Evolutionary conservation across 768 basidiomycete genomes (phyloP).

Genomic region (Cubamyces sp.): DNA sequence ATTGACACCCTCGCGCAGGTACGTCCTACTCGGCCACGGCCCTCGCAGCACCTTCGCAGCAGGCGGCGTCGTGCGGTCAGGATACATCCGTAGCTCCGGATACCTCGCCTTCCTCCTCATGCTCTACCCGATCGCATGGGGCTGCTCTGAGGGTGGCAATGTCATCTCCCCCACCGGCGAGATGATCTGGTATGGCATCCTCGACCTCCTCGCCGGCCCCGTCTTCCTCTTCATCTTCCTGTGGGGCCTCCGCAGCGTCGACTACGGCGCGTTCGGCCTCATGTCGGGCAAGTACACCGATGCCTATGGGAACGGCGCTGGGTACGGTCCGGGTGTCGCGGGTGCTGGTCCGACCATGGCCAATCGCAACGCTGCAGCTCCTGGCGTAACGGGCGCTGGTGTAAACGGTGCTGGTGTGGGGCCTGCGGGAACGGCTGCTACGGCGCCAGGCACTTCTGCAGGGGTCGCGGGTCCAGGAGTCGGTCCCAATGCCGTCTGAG

Average conservation of each 20-base stretch:
- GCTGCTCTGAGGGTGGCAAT: conserved; percentile 55
- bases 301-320: conserved; percentile 24
- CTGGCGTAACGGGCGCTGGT: neutral
- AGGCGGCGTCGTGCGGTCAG: conserved; percentile 29
- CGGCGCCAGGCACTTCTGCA: neutral
- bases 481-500: neutral
- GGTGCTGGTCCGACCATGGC: conserved; percentile 19
- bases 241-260: conserved; percentile 30
- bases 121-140: conserved; percentile 64
- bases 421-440: neutral
- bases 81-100: conserved; percentile 40
- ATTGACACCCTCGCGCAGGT: conserved; percentile 10
- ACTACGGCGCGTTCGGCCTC: conserved; percentile 36
- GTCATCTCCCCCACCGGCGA: conserved; percentile 53
- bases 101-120: conserved; percentile 56
- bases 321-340: conserved; percentile 15
- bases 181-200: conserved; percentile 60
- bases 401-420: neutral
- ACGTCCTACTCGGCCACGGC: conserved; percentile 34
- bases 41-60: conserved; percentile 33
- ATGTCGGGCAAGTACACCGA: conserved; percentile 35
- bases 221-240: conserved; percentile 41
- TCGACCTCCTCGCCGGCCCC: conserved; percentile 46
- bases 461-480: neutral
- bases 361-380: neutral